Conservation (phyloP, 805 yeast species). For the Starmerella gropengiesseri region DNA sequence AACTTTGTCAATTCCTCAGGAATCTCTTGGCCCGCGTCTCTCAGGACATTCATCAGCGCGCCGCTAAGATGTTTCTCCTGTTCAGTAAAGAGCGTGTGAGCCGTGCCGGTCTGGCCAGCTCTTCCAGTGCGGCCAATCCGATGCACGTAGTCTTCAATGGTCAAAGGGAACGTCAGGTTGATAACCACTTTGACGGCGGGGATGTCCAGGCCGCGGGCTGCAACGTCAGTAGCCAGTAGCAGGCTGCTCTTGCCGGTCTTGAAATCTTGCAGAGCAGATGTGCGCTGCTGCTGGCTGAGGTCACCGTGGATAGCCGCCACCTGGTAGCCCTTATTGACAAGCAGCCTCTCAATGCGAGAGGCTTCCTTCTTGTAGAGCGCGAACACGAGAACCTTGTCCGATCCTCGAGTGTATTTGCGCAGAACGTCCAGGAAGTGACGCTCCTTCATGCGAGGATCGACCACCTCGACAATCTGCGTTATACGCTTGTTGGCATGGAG, state of each 20-base stretch:
- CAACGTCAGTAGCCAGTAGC: conserved; percentile 93
- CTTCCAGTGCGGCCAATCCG: conserved; percentile 97
- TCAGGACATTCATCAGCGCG: conserved; percentile 78
- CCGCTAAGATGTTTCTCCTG: conserved; percentile 95
- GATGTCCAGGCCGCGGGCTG: conserved; percentile 94
- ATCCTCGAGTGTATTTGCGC: conserved; percentile 47
- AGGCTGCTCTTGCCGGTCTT: conserved; percentile 67
- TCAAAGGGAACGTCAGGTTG: conserved; percentile 89
- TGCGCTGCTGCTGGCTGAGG: conserved; percentile 81
- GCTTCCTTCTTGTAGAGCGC: conserved; percentile 97
- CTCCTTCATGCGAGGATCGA: conserved; percentile 75
- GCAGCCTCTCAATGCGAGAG: conserved; percentile 67
- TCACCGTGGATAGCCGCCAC: conserved; percentile 97
- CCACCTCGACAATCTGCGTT: conserved; percentile 84
- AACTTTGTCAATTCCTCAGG: conserved; percentile 91
- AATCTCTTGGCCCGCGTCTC: conserved; percentile 90
- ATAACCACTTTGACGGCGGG: conserved; percentile 95
- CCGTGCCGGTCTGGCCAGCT: conserved; percentile 90
- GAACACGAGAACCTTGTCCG: conserved; percentile 77
- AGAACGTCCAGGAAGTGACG: conserved; percentile 59
- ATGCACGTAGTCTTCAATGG: conserved; percentile 94
- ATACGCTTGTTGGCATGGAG: conserved; percentile 89
- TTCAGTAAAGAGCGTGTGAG: conserved; percentile 92
- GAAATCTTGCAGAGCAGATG: conserved; percentile 74
- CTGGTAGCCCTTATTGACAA: conserved; percentile 59